Evolutionary conservation across 306 rosid species (phyloP), one percentile per base, ranked within the genome.

Genomic region (Rosa lucieae): DNA sequence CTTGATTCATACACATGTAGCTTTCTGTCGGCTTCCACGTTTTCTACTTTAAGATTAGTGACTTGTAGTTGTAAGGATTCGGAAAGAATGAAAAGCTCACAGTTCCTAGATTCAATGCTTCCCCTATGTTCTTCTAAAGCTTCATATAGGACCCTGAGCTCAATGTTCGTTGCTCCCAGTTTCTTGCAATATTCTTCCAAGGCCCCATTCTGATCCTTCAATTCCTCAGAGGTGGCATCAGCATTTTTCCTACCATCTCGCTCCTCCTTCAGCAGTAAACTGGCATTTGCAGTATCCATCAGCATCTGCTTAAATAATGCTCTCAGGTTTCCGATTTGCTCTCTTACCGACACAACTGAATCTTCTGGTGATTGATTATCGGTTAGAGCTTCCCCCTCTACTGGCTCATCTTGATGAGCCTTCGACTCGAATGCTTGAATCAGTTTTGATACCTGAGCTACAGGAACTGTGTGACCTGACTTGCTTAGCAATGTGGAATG

Each of bases 361-460:
- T 87, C 89, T 15, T 73, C 80, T 37, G 82, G 76, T 62, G 84
- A 83, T 52, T 84, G 86, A 75, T 52, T 66, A 72, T 84, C 90
- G 71, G 73, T 69, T 21, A 77, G 70, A 79, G 37, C 81, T 58
- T 48, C 69, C 74, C 40, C 89, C 77, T 79, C 93, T 61, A 32
- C 82, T 8, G 70, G 85, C 71, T 93, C 98, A 77, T 89, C 94
- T 78, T 78, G 71, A 20, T 81, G 85, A 78, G 48, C 76, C 82
- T 95, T 90, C 40, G 88, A 81, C 87, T 96, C 98, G 53, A 91
- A 96, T 70, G 99, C 96, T 84, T 86, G 94, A 82, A 96, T 96
- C 86, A 96, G 85, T 78, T 90, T 96, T 37, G 96, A 93, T 55
- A 90, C 91, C 44, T 59, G 90, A 49, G 94, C 88, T 13, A 90